A percentile compares a stretch with the other conserved stretches of the same genome.
phyloP scores from a whole-genome alignment of 441 rosid species.

The Gossypium schwendimanii region DNA sequence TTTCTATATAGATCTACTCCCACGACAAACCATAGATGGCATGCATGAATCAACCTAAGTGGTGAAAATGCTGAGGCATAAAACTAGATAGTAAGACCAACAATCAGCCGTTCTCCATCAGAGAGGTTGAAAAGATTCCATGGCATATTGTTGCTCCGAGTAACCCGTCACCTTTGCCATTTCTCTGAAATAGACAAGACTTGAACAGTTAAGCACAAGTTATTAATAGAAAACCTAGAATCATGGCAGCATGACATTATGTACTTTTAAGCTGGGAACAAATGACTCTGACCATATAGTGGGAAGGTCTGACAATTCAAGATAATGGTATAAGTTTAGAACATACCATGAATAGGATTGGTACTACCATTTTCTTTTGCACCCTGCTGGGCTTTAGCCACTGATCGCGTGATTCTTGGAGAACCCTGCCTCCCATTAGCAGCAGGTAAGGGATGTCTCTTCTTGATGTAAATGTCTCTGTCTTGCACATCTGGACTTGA shows the following conservation, averaged over 20 bases:
- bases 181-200: conserved; percentile 51
- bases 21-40: background rate
- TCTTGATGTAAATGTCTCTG: conserved; percentile 58
- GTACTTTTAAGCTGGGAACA: background rate
- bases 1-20: conserved; percentile 4
- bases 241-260: background rate
- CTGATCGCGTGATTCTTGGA: conserved; percentile 64
- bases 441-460: conserved; percentile 85
- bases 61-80: conserved; percentile 11
- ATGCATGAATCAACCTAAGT: background rate
- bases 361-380: conserved; percentile 47
- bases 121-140: conserved; percentile 7
- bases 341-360: conserved; percentile 32
- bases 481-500: conserved; percentile 90
- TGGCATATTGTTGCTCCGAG: background rate
- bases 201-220: background rate
- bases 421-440: conserved; percentile 83
- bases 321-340: conserved; percentile 1
- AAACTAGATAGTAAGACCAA: conserved; percentile 12
- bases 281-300: background rate
- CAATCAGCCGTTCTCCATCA: conserved; percentile 12
- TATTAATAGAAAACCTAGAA: background rate
- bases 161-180: conserved; percentile 72
- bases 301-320: background rate
- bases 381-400: conserved; percentile 54